Evolutionary conservation across 2,329 filamentous ascomycete genomes (phyloP).

Genomic region (Emydomyces testavorans): DNA sequence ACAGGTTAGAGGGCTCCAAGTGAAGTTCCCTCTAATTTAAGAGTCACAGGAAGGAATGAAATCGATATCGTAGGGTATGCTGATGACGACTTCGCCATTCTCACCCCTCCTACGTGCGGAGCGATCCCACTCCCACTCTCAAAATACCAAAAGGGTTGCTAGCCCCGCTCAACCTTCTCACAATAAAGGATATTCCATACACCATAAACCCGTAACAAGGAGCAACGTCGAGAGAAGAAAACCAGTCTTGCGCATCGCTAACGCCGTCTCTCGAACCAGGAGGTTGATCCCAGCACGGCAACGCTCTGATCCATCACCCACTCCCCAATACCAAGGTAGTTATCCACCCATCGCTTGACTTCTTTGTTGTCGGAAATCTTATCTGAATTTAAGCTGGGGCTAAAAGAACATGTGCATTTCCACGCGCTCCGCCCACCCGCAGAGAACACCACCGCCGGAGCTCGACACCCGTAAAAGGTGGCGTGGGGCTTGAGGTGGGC

Average conservation of each 20-base stretch:
- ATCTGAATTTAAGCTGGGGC: slow-evolving; percentile 73
- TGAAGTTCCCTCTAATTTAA: neutral
- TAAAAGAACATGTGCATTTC: slow-evolving; percentile 21
- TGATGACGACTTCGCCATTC: neutral
- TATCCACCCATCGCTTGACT: slow-evolving; percentile 77
- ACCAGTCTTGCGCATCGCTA: slow-evolving; percentile 5
- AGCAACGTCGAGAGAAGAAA: neutral
- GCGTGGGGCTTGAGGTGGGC: slow-evolving; percentile 9
- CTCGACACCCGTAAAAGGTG: neutral
- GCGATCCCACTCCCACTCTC: too few species aligned
- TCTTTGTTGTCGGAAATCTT: slow-evolving; percentile 73
- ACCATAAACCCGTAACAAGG: slow-evolving; percentile 6
- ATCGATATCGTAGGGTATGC: too few species aligned
- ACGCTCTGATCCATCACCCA: slow-evolving; percentile 98
- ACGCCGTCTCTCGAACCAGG: slow-evolving; percentile 71
- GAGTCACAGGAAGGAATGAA: neutral
- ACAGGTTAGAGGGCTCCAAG: neutral
- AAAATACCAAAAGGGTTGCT: neutral
- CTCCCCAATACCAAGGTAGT: slow-evolving; percentile 88
- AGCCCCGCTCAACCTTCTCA: neutral
- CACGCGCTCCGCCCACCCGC: slow-evolving; percentile 8
- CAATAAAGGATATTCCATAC: neutral
- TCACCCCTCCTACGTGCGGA: neutral
- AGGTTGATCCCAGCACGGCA: slow-evolving; percentile 73
- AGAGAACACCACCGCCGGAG: slow-evolving; percentile 1